These are phyloP conservation scores for Phycomyces blakesleeanus DNA, from an alignment of 192 early-diverging fungal genomes.

Conservation along the genomic window DNA sequence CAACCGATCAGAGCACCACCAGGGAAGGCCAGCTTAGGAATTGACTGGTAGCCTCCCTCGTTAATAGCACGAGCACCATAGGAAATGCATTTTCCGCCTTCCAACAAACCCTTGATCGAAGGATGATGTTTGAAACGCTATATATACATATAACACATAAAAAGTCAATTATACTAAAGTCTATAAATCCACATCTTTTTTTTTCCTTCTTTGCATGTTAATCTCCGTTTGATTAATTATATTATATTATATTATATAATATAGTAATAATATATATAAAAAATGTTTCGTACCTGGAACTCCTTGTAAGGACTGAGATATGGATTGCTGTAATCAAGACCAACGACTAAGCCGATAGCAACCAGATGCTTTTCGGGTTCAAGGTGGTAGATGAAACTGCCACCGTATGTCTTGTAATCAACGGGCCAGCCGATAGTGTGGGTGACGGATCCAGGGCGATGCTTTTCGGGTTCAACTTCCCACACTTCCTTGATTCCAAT, in stretches of 20 bases:
- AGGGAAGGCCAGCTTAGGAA: slow-evolving; percentile 92
- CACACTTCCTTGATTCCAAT: slow-evolving; percentile 98
- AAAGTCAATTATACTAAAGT: not conserved
- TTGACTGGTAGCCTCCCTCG: slow-evolving; percentile 93
- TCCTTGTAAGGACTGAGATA: slow-evolving; percentile 94
- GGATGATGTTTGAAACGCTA: slow-evolving; percentile 95
- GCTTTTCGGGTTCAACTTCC: slow-evolving; percentile 87
- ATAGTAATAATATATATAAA: not conserved
- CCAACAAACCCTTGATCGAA: slow-evolving; percentile 70
- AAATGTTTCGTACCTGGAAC: slow-evolving; percentile 52
- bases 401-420: slow-evolving; percentile 88
- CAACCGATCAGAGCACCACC: slow-evolving; percentile 95
- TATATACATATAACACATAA: slow-evolving; percentile 2
- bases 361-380: slow-evolving; percentile 74
- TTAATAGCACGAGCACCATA: slow-evolving; percentile 97
- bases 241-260: too few species aligned
- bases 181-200: too few species aligned
- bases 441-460: slow-evolving; percentile 73
- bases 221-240: not conserved
- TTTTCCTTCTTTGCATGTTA: not conserved
- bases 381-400: slow-evolving; percentile 94
- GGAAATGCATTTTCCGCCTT: slow-evolving; percentile 84
- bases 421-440: slow-evolving; percentile 94
- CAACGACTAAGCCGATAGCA: slow-evolving; percentile 85
- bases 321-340: slow-evolving; percentile 93